These are phyloP conservation scores for Globisporangium carolinianum DNA, from an alignment of 352 stramenopile species.

Conservation along the genomic window DNA sequence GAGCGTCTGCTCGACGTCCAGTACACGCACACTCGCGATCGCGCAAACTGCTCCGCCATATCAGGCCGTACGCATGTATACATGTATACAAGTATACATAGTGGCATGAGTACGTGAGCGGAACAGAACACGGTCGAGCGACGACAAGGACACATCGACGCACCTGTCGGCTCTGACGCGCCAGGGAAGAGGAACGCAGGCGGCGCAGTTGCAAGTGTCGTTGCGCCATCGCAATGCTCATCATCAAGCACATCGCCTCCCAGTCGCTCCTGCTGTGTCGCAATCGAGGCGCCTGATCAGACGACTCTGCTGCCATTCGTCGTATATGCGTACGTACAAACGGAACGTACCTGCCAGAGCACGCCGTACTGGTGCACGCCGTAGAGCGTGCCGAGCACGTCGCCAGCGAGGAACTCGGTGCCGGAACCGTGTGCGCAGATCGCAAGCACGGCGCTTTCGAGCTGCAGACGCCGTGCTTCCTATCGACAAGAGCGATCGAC, in stretches of 20 bases:
- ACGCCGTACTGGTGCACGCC: slow-evolving; percentile 46
- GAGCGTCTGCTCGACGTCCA: slow-evolving; percentile 44
- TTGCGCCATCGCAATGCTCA: background rate
- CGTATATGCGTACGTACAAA: background rate
- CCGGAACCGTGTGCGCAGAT: slow-evolving; percentile 22
- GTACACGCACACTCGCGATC: slow-evolving; percentile 24
- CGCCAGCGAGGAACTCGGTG: slow-evolving; percentile 37
- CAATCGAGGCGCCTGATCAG: background rate
- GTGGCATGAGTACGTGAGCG: background rate
- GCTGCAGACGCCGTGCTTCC: slow-evolving; percentile 42
- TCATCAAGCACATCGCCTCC: too few species aligned
- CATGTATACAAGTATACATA: background rate
- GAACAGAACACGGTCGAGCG: too few species aligned
- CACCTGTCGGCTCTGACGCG: slow-evolving; percentile 12
- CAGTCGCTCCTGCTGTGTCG: slow-evolving; percentile 1
- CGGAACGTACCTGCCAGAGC: slow-evolving; percentile 32
- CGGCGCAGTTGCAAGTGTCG: background rate
- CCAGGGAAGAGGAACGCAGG: slow-evolving; percentile 27
- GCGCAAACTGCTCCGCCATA: slow-evolving; percentile 14
- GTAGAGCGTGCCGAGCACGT: slow-evolving; percentile 38
- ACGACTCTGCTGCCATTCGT: background rate
- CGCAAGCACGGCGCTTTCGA: slow-evolving; percentile 34
- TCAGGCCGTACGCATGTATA: background rate
- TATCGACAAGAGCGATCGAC: slow-evolving; percentile 7
- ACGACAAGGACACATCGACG: background rate